Conservation (phyloP, 805 yeast genomes). For the Cyberlindnera mississippiensis region DNA sequence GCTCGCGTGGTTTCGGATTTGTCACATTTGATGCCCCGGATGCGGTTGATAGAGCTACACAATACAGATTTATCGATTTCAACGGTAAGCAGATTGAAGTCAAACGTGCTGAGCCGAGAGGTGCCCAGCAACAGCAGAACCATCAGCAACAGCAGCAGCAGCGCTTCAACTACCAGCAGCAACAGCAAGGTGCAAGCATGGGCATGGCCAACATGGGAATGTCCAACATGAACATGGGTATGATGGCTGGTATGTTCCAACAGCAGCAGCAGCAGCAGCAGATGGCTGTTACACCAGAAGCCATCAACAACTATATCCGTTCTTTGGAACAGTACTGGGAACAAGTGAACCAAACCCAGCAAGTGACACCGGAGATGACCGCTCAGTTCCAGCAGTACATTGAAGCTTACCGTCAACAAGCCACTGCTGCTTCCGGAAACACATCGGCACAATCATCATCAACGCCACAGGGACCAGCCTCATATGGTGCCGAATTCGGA, state of each 20-base stretch:
- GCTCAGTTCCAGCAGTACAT: slow-evolving; percentile 7
- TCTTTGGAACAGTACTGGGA: slow-evolving; percentile 62
- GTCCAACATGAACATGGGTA: slow-evolving; percentile 6
- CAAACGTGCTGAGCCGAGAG: slow-evolving; percentile 80
- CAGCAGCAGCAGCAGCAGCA: slow-evolving; percentile 9
- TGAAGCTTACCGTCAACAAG: slow-evolving; percentile 5
- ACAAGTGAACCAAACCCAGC: slow-evolving; percentile 9
- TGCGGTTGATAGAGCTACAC: slow-evolving; percentile 86
- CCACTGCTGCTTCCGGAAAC: slow-evolving; percentile 1
- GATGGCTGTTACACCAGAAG: slow-evolving; percentile 38
- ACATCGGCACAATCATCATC: too few relatives aligned
- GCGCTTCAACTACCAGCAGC: slow-evolving; percentile 9
- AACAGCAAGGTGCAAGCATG: slow-evolving; percentile 24
- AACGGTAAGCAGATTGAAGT: slow-evolving; percentile 86
- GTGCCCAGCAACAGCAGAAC: slow-evolving; percentile 49
- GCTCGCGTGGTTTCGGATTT: slow-evolving; percentile 96
- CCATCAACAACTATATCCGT: slow-evolving; percentile 62
- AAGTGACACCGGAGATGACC: slow-evolving; percentile 10
- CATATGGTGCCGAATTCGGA: slow-evolving; percentile 18
- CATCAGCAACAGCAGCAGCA: slow-evolving; percentile 28
- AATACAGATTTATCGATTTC: slow-evolving; percentile 73
- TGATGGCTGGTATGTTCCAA: slow-evolving; percentile 13
- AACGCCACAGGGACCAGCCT: slow-evolving; percentile 6
- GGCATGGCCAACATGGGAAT: slow-evolving; percentile 13
- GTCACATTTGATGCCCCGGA: slow-evolving; percentile 93